Percentiles rank a stretch among this genome's conserved stretches.
These are phyloP conservation scores for Aureobasidium sp. DNA, from an alignment of 2,329 filamentous ascomycete genomes.

Conservation along the genomic window DNA sequence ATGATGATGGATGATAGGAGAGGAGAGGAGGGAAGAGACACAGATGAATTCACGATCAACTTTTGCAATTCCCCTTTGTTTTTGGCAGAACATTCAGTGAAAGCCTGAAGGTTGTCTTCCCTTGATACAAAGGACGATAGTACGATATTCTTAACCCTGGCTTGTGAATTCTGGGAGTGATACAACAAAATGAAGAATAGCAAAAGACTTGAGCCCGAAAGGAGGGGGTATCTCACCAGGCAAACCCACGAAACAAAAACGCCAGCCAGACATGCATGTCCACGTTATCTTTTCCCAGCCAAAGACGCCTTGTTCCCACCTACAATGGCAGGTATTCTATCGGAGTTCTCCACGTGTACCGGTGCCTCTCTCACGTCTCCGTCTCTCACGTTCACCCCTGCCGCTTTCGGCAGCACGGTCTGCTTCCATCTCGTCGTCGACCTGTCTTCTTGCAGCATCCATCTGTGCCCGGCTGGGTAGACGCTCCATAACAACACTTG, in stretches of 20 bases:
- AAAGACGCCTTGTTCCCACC: background rate
- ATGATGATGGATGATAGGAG: background rate
- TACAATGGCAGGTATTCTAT: background rate
- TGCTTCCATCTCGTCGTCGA: constrained; percentile 61
- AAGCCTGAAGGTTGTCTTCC: too few relatives aligned
- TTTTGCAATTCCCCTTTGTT: background rate
- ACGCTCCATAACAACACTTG: constrained; percentile 76
- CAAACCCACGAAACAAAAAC: background rate
- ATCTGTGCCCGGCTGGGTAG: constrained; percentile 67
- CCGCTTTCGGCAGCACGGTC: constrained; percentile 56
- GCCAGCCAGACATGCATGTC: background rate
- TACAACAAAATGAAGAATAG: background rate
- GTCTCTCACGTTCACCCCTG: constrained; percentile 42
- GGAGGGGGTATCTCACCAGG: background rate
- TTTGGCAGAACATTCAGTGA: too few relatives aligned
- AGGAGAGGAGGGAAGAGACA: background rate
- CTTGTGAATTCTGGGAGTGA: background rate
- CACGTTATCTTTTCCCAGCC: background rate
- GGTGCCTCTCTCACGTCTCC: constrained; percentile 38
- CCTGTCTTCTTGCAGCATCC: constrained; percentile 54
- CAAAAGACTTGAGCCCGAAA: background rate
- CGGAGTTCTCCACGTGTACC: constrained; percentile 38
- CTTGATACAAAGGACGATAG: too few relatives aligned
- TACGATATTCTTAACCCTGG: too few relatives aligned
- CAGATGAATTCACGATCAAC: constrained; percentile 12